Base-by-base conservation (phyloP, 2,329 filamentous ascomycete genomes). In the Fusarium sp. region DNA sequence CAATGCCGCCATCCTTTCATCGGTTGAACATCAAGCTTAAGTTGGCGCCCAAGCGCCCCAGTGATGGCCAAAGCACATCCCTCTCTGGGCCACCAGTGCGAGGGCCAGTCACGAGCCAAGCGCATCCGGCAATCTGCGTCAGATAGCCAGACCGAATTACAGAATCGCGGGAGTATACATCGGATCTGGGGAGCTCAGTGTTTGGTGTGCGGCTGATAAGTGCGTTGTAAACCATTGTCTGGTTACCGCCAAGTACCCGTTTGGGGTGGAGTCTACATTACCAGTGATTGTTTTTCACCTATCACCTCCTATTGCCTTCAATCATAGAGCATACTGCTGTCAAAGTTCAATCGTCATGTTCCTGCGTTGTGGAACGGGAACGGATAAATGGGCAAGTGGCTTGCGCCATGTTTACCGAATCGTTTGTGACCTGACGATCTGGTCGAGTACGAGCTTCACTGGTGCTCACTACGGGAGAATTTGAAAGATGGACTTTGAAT, bases 41-140 rank as follows among this genome's bases (percentile, higher is more conserved):
- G 20, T 32, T 32, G 30, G 46, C 43, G 40, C 40, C 42, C 16
- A 44, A 25, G 32, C 30, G 34, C 22, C 27, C 44, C 20, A 29
- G 20, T 45, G 30, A 46, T 27, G 18, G 11, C 25, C 38, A 49
- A 66, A 40, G 20, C 16, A 27, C 43, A 45, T 55, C 22, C 44
- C 59, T 34, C 42, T 66, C 55, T 67, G 38, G 62, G 63, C 40
- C 55, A 67, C 47, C 63, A 46, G 63, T 66, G 63, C 63, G 63
- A 66, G 63, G 20, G 20, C 54, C 62, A 61, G 42, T 59, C 25
- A 64, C 18, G 44, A 51, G 34, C 50, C 24, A 47, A 57, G 63
- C 61, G 46, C 47, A 60, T 45, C 27, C 43, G 47, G 44, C 25
- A 66, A 66, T 38, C 45, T 66, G 47, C 42, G 30, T 46, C 29